These are phyloP conservation scores for Wilcoxina mikolae DNA, from an alignment of 495 filamentous ascomycete species.

Conservation along the genomic window DNA sequence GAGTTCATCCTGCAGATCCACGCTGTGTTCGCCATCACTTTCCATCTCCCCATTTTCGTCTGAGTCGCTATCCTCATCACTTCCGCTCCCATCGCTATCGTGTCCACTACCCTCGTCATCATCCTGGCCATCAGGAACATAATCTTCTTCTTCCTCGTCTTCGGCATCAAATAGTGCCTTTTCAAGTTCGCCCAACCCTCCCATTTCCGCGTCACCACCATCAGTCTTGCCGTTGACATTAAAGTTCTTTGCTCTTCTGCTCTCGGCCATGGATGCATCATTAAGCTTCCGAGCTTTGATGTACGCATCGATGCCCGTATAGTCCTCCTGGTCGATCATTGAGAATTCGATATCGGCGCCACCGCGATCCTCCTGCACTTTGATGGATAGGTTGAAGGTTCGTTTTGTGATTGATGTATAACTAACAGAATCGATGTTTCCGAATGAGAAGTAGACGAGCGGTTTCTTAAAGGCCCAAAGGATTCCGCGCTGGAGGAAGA, in stretches of 20 bases:
- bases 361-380: conserved; percentile 33
- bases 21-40: conserved; percentile 30
- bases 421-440: conserved; percentile 61
- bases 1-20: conserved; percentile 25
- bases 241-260: conserved; percentile 61
- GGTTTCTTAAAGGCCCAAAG: conserved; percentile 95
- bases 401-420: conserved; percentile 83
- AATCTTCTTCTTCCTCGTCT: conserved; percentile 83
- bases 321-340: conserved; percentile 80
- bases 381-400: conserved; percentile 83
- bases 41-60: conserved; percentile 38
- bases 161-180: conserved; percentile 61
- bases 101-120: conserved; percentile 55
- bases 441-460: conserved; percentile 67
- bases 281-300: conserved; percentile 67
- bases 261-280: conserved; percentile 83
- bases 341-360: conserved; percentile 62
- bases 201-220: conserved; percentile 36
- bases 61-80: conserved; percentile 39
- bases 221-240: conserved; percentile 49
- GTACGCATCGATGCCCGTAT: conserved; percentile 68
- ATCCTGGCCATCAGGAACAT: conserved; percentile 62
- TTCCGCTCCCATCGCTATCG: conserved; percentile 31
- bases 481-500: conserved; percentile 74
- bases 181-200: conserved; percentile 40